Evolutionary conservation across 768 basidiomycete genomes (phyloP), one percentile per base, ranked within the genome.

Genomic region (Xerocomus brunneocitrinus): DNA sequence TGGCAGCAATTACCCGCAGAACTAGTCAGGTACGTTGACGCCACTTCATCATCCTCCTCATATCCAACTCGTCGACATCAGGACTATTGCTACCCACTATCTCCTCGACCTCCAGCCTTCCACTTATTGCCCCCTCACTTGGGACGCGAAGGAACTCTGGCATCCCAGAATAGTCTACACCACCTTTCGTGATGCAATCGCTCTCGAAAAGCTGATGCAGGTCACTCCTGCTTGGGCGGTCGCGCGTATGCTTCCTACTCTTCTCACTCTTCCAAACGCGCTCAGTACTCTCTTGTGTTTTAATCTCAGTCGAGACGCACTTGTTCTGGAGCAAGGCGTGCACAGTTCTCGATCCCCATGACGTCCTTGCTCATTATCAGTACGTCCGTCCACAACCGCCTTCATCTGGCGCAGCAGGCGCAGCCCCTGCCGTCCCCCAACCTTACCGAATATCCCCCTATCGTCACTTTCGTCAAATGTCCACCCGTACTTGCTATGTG

Each of bases 281-380:
- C 54, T 61, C 53, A 62, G 47, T 22, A 53, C 59, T 5, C 8
- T 1, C 27, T 19, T 8, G 19, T 40, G 19, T 40, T 40, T 42
- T 1, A 9, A 32, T 2, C 22, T n/a, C 38, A 89, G 87, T 89
- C 52, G 81, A 87, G 73, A 73, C 75, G 8, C 87, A 89, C 71
- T 67, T 76, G 16, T 88, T 87, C 63, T 89, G 87, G 87, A 75
- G 76, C 55, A 82, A 85, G 54, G 85, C 83, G 1, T 76, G 80
- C 52, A 64, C 76, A 3, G 65, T 80, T 30, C 71, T 89, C 56
- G 87, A 89, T 71, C 85, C 85, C 6, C 70, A 76, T 40, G 85
- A 86, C 62, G 58, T 68, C 39, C 75, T 83, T 22, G 75, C 73
- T 4, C 75, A 79, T 22, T 74, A 79, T 58, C 73, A 77, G 45